Base-by-base conservation (phyloP, 768 basidiomycete genomes). In the Mycena amicta region DNA sequence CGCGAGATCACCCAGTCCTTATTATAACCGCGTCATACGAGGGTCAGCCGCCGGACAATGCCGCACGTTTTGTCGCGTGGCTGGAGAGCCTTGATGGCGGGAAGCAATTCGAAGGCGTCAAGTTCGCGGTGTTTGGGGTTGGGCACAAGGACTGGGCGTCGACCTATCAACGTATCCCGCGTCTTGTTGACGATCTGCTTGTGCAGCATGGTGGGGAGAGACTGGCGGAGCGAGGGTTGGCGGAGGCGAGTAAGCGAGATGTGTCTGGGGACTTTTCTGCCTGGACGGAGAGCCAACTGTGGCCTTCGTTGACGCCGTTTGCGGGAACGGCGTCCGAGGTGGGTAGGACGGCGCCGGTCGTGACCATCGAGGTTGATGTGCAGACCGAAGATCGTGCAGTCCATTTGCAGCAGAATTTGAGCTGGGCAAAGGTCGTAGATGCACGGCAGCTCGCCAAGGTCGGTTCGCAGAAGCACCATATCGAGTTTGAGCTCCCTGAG, bases 1-100 rank as follows among this genome's bases (percentile, higher is more conserved):
- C 80, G 4, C 76, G 68, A 0, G 78, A 80, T 54, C 75, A 77
- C 1, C 80, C 80, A 1, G 71, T 80, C 4, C 61, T 80, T 13
- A 75, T 81, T 40, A 66, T 80, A 37, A 80, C 79, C 13, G 79
- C 81, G 3, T 78, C 77, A 4, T 83, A 79, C 58, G 81, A 83
- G 70, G 81, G 77, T 30, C 70, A 78, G 65, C 80, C 81, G 8
- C 75, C 81, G 1, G 80, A 81, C 61, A 80, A 82, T 57, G 81
- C 80, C 2, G 73, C 72, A 5, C 72, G 68, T 41, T 81, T 81
- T 61, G 72, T 80, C 15, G 73, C 77, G 31, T 77, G 77, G 72
- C 53, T 82, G 15, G 69, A 66, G 27, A 69, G 59, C 58, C 63
- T 76, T 5, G 62, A 71, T 11, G 68, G 61, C 13, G n/a, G 27